phyloP scores from a whole-genome alignment of 345 rosid species.

The Angophora floribunda region DNA sequence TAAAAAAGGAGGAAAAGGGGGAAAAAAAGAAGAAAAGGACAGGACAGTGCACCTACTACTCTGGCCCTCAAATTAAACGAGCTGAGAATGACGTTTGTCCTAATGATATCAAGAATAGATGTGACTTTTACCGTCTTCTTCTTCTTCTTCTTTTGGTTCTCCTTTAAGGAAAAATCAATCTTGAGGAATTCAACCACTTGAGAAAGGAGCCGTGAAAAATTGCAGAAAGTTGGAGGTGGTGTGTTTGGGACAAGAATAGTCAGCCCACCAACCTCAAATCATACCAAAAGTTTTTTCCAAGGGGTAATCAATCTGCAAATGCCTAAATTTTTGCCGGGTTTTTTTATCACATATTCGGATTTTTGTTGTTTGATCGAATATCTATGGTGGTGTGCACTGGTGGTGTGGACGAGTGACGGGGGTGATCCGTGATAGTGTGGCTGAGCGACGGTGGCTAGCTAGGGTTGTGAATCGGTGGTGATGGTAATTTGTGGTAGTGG shows the following conservation, averaged over 20 bases:
- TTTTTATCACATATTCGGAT: background rate
- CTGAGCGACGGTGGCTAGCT: too few relatives aligned
- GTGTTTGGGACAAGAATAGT: background rate
- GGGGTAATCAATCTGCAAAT: background rate
- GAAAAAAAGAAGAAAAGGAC: background rate
- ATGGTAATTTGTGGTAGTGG: too few relatives aligned
- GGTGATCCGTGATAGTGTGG: too few relatives aligned
- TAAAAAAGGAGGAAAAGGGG: accelerated
- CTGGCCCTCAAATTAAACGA: background rate
- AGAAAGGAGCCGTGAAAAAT: background rate
- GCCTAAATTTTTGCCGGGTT: background rate
- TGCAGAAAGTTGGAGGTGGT: background rate
- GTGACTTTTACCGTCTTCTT: background rate
- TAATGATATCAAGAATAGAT: background rate
- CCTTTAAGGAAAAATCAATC: background rate
- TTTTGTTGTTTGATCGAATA: background rate
- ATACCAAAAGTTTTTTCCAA: background rate
- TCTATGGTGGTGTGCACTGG: too few relatives aligned
- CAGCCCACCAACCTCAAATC: background rate
- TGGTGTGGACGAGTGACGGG: too few relatives aligned
- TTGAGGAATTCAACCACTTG: background rate
- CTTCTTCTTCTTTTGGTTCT: background rate
- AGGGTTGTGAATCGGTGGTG: too few relatives aligned
- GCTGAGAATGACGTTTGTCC: background rate
- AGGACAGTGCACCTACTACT: background rate